Percentiles rank a stretch among this genome's conserved stretches.
These are phyloP conservation scores for Gonium pectorale DNA, from an alignment of 139 green algal genomes.

Conservation along the genomic window DNA sequence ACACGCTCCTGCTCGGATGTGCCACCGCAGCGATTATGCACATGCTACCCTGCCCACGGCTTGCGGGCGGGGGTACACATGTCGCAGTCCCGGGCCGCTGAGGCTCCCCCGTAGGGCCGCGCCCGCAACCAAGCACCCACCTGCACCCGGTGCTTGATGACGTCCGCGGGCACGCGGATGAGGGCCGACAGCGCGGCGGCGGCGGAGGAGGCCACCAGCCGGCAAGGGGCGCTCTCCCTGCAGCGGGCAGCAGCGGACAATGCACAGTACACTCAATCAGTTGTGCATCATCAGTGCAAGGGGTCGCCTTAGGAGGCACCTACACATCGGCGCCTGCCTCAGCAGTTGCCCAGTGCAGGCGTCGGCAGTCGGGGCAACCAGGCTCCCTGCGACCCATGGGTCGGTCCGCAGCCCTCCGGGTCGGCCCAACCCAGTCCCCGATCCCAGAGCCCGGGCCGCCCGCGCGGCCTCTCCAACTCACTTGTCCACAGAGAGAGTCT, in stretches of 20 bases:
- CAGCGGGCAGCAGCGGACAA: neutral
- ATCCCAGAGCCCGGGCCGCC: neutral
- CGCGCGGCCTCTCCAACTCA: neutral
- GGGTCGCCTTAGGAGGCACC: neutral
- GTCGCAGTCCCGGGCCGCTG: too few species aligned
- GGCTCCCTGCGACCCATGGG: too few species aligned
- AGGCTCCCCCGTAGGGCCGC: too few species aligned
- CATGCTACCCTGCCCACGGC: too few species aligned
- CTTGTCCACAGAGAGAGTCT: neutral
- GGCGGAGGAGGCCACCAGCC: constrained; percentile 54
- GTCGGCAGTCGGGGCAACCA: too few species aligned
- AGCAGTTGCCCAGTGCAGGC: neutral
- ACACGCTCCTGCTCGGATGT: too few species aligned
- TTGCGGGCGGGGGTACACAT: too few species aligned
- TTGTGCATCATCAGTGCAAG: neutral
- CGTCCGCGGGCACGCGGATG: constrained; percentile 80
- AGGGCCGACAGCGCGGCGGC: constrained; percentile 63
- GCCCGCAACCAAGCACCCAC: too few species aligned
- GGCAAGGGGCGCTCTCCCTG: constrained; percentile 22
- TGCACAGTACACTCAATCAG: too few species aligned
- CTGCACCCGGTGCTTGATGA: constrained; percentile 84
- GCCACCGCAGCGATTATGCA: too few species aligned
- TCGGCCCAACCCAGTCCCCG: neutral
- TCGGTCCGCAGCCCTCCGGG: neutral
- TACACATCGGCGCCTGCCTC: neutral